A percentile compares a stretch with the other conserved stretches of the same genome.
These are phyloP conservation scores for Ophiorrhiza pumila DNA, from an alignment of 257 asterid genomes.

Conservation along the genomic window DNA sequence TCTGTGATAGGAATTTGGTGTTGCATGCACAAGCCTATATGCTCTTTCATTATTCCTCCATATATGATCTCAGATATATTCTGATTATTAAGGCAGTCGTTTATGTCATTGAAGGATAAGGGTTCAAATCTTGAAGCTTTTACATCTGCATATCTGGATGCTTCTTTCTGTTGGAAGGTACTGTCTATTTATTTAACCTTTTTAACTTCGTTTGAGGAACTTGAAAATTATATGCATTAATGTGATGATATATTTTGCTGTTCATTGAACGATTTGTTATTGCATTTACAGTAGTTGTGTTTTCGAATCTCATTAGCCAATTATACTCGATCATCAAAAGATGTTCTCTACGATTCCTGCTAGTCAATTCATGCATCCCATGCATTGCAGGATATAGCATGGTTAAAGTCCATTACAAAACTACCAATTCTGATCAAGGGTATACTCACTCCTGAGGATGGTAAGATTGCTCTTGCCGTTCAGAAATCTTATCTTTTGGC, in stretches of 20 bases:
- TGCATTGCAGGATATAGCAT: slow-evolving; percentile 59
- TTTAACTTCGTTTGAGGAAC: not conserved
- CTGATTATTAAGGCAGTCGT: slow-evolving; percentile 9
- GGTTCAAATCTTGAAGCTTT: slow-evolving; percentile 81
- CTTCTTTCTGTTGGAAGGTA: slow-evolving; percentile 79
- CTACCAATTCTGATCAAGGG: slow-evolving; percentile 82
- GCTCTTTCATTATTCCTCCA: not conserved
- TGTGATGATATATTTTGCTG: not conserved
- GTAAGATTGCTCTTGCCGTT: slow-evolving; percentile 30
- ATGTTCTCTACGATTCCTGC: not conserved
- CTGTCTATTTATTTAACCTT: not conserved
- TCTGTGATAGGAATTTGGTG: not conserved
- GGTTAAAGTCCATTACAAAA: slow-evolving; percentile 73
- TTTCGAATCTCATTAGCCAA: not conserved
- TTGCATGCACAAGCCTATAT: not conserved
- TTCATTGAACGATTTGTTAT: not conserved
- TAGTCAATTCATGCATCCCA: not conserved
- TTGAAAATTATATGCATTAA: no score
- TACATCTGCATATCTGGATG: slow-evolving; percentile 60
- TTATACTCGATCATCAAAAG: not conserved
- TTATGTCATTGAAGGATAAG: slow-evolving; percentile 39
- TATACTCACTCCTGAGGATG: slow-evolving; percentile 75
- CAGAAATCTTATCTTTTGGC: not conserved
- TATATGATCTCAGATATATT: not conserved
- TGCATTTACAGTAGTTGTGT: not conserved